These are phyloP conservation scores for Puccinia polysora DNA, from an alignment of 1,284 basidiomycete species.

Conservation along the genomic window DNA sequence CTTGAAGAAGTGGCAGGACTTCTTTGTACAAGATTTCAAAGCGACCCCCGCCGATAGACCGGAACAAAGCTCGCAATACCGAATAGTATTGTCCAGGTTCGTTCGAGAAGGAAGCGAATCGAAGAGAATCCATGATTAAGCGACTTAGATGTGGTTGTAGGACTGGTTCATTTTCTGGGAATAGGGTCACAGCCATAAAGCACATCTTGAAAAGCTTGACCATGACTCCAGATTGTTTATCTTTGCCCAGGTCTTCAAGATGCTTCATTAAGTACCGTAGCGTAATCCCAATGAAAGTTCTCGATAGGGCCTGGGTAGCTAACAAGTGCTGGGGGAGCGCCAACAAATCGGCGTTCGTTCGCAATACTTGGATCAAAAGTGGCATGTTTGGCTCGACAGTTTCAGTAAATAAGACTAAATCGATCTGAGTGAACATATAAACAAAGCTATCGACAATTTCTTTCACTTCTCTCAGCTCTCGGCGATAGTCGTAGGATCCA, in stretches of 20 bases:
- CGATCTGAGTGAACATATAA: constrained; percentile 71
- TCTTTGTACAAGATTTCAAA: constrained; percentile 96
- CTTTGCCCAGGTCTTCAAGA: constrained; percentile 77
- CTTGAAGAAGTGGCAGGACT: constrained; percentile 88
- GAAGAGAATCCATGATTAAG: constrained; percentile 94
- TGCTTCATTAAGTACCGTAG: constrained; percentile 79
- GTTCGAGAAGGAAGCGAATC: constrained; percentile 81
- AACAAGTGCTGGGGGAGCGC: constrained; percentile 85
- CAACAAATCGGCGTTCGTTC: constrained; percentile 69
- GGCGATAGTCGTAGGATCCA: constrained; percentile 69
- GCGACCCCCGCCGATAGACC: constrained; percentile 93
- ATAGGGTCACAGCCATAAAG: constrained; percentile 79
- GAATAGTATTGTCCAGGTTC: constrained; percentile 92
- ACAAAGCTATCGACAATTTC: constrained; percentile 84
- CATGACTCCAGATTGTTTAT: constrained; percentile 75
- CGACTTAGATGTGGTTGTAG: constrained; percentile 87
- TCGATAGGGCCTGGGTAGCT: constrained; percentile 73
- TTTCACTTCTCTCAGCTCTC: constrained; percentile 72
- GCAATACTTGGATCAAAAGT: constrained; percentile 73
- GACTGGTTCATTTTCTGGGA: constrained; percentile 82
- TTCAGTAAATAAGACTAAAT: constrained; percentile 86
- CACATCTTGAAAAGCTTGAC: constrained; percentile 95
- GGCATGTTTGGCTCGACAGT: constrained; percentile 84
- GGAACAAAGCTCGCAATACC: constrained; percentile 87
- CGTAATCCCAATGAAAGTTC: constrained; percentile 86